Evolutionary conservation across 768 basidiomycete species (phyloP).

Genomic region (Boletus huronensis): DNA sequence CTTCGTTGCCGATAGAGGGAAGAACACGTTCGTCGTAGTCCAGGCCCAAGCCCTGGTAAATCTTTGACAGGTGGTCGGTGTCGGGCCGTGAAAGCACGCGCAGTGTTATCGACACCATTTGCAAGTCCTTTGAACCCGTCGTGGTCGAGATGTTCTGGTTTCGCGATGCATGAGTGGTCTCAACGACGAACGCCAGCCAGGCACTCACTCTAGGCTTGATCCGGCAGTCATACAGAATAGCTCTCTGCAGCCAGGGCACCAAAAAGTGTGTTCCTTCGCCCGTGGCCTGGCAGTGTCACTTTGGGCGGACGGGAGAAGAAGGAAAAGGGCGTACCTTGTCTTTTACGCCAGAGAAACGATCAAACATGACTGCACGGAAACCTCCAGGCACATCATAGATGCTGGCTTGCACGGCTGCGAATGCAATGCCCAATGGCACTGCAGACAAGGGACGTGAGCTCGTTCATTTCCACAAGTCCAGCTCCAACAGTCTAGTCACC

Average conservation of each 20-base stretch:
- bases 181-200: neutral
- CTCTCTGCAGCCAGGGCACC: constrained; percentile 92
- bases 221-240: constrained; percentile 95
- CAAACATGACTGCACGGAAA: constrained; percentile 96
- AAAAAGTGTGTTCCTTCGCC: constrained; percentile 96
- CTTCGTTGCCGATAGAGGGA: constrained; percentile 97
- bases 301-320: neutral
- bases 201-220: constrained; percentile 86
- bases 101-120: constrained; percentile 97
- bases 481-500: constrained; percentile 34
- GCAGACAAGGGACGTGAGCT: constrained; percentile 9
- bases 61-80: constrained; percentile 79
- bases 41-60: constrained; percentile 91
- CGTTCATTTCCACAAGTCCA: neutral
- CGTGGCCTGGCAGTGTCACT: constrained; percentile 54
- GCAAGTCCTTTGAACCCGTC: constrained; percentile 96
- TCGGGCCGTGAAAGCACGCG: constrained; percentile 95
- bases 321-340: constrained; percentile 50
- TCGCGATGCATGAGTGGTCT: neutral
- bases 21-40: constrained; percentile 98
- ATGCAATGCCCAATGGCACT: constrained; percentile 40
- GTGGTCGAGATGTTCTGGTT: constrained; percentile 94
- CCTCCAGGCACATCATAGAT: constrained; percentile 83
- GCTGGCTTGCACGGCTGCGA: constrained; percentile 47
- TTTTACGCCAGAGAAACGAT: constrained; percentile 91